phyloP scores from a whole-genome alignment of 1,139 yeast species.

The Debaryomyces psychrophilus region DNA sequence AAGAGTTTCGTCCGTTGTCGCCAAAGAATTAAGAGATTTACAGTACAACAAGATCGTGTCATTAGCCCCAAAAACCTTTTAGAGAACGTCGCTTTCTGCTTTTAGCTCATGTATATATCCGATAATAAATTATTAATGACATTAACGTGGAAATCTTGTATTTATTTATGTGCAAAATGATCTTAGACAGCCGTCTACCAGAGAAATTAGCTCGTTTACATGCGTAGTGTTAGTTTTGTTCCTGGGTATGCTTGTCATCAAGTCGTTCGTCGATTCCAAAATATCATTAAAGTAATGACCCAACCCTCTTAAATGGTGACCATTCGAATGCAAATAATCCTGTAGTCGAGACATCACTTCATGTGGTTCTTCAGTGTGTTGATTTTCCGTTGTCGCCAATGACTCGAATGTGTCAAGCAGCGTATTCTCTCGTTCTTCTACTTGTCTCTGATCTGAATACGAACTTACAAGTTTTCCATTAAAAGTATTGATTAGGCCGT shows the following conservation, averaged over 20 bases:
- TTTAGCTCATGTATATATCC: constrained; percentile 11
- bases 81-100: constrained; percentile 17
- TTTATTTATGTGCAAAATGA: constrained; percentile 20
- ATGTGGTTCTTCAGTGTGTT: background rate
- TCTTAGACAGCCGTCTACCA: constrained; percentile 29
- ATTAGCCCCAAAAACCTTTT: constrained; percentile 86
- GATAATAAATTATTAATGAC: constrained; percentile 1
- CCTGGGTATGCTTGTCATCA: constrained; percentile 22
- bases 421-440: background rate
- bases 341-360: background rate
- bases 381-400: background rate
- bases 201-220: constrained; percentile 25
- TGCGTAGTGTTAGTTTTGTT: constrained; percentile 19
- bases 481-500: background rate
- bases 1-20: constrained; percentile 88
- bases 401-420: background rate
- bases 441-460: background rate
- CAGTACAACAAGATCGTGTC: constrained; percentile 87
- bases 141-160: background rate
- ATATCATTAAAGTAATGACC: constrained; percentile 18
- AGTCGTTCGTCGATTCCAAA: constrained; percentile 19
- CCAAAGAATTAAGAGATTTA: constrained; percentile 84
- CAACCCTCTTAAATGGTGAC: background rate
- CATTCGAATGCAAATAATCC: constrained; percentile 2
- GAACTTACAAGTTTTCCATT: background rate